Base-by-base conservation (phyloP, 2,329 filamentous ascomycete genomes). In the Lasiodiplodia gonubiensis region DNA sequence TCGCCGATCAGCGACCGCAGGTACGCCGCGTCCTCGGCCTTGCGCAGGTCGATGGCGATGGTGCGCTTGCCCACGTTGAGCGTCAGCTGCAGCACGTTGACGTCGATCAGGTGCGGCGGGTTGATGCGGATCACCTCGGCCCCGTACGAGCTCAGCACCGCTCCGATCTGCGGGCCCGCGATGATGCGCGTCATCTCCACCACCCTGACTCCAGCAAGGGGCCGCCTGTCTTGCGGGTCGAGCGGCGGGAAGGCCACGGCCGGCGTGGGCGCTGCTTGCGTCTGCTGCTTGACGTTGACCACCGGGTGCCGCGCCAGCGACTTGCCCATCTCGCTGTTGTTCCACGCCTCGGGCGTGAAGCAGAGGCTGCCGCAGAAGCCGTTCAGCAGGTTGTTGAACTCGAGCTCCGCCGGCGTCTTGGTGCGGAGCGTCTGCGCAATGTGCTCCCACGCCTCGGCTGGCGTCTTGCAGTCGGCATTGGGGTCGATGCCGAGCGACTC, bases 51-150 rank as follows among this genome's bases (percentile, higher is more conserved):
- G 2, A 88, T 73, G 16, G 76, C 74, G 3, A 80, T 76, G 1
- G 81, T 83, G 61, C 80, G 79, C 72, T 85, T 85, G n/a, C 83
- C 83, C 51, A 81, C 79, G 60, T 80, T 83, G 21, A 83, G 73
- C 48, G 81, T 79, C 18, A 79, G 74, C 68, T 82, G 80, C 53
- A 81, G 67, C 35, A 74, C 73, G 49, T 76, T 77, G 60, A 77
- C 75, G 71, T 82, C 79, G 0, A 69, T 72, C 1, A 84, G 70
- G 60, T 76, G 77, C 16, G 79, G 79, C 21, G 79, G 80, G 1
- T 82, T 83, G 14, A 84, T 74, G 57, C 81, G 79, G 54, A 85
- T 79, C 0, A 85, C 82, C 52, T 82, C 80, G 4, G 82, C 82
- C 3, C 82, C 82, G 55, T 82, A 77, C 2, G 79, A 79, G 23